phyloP scores from a whole-genome alignment of 1,284 basidiomycete species.

The Singerocomus inundabilis region DNA sequence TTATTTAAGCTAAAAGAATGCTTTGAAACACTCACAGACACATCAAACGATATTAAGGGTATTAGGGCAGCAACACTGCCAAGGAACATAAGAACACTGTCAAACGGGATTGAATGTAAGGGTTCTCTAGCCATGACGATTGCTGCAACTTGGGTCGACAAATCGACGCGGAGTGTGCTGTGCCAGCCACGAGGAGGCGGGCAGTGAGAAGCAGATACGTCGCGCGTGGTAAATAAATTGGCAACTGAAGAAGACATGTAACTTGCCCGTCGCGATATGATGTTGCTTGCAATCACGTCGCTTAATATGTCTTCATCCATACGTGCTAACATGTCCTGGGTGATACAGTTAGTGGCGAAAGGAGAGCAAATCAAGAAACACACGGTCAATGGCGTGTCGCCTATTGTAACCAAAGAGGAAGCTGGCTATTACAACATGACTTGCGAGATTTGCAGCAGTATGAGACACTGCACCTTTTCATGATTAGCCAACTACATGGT shows the following conservation, averaged over 20 bases:
- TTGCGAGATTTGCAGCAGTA: too few species aligned
- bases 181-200: too few species aligned
- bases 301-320: constrained; percentile 78
- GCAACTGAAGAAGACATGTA: neutral
- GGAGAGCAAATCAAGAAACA: constrained; percentile 3
- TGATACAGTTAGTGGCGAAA: neutral
- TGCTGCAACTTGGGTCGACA: too few species aligned
- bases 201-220: too few species aligned
- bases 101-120: too few species aligned
- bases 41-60: constrained; percentile 36
- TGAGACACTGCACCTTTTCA: too few species aligned
- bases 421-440: constrained; percentile 9
- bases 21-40: constrained; percentile 38
- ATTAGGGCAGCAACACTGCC: too few species aligned
- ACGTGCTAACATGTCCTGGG: constrained; percentile 14
- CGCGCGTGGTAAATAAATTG: constrained; percentile 14
- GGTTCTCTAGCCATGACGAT: too few species aligned
- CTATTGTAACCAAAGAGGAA: constrained; percentile 20
- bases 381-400: constrained; percentile 21
- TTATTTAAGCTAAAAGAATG: neutral
- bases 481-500: too few species aligned
- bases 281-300: constrained; percentile 79
- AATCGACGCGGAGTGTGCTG: too few species aligned
- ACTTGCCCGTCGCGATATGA: constrained; percentile 74
- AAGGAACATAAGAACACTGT: too few species aligned